A percentile compares a stretch with the other conserved stretches of the same genome.
Conservation (phyloP, 2,329 filamentous ascomycete genomes). For the Knoxdaviesia capensis region DNA sequence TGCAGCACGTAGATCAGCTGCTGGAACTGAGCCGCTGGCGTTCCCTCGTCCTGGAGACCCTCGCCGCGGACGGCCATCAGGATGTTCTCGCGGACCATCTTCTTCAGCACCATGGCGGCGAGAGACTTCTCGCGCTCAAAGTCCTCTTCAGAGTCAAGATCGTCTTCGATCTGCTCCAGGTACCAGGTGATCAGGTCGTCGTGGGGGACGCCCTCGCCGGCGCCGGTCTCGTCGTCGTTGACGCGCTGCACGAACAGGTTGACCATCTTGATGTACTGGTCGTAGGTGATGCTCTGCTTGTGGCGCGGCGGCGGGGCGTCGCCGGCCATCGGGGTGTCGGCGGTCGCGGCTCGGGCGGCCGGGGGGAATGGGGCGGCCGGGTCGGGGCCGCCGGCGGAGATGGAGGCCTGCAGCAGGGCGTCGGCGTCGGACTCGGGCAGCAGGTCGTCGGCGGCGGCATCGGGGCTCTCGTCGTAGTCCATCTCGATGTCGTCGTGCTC, state of each 20-base stretch:
- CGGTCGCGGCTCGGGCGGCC: conserved; percentile 12
- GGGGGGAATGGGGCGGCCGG: conserved; percentile 12
- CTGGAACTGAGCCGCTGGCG: conserved; percentile 15
- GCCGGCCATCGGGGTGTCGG: conserved; percentile 17
- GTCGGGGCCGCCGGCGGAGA: conserved; percentile 21
- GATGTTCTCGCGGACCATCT: conserved; percentile 90
- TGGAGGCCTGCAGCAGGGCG: conserved; percentile 8
- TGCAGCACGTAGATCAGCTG: conserved; percentile 71
- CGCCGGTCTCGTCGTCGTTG: conserved; percentile 57
- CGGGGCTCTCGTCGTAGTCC: conserved; percentile 42
- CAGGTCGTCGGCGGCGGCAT: conserved; percentile 17
- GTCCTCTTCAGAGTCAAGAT: conserved; percentile 64
- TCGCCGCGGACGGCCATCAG: conserved; percentile 59
- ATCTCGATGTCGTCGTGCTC: conserved; percentile 96
- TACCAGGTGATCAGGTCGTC: conserved; percentile 77
- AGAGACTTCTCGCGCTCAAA: conserved; percentile 55
- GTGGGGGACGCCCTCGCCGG: conserved; percentile 67
- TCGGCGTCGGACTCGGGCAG: conserved; percentile 20
- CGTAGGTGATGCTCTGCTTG: conserved; percentile 82
- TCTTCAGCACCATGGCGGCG: conserved; percentile 71
- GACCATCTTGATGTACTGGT: conserved; percentile 83
- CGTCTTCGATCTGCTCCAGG: conserved; percentile 72
- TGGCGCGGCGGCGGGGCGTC: conserved; percentile 18
- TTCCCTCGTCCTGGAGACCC: conserved; percentile 27
- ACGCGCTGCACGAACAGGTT: conserved; percentile 70